Evolutionary conservation across 305 asterid genomes (phyloP).

Genomic region (Coffea humblotiana): DNA sequence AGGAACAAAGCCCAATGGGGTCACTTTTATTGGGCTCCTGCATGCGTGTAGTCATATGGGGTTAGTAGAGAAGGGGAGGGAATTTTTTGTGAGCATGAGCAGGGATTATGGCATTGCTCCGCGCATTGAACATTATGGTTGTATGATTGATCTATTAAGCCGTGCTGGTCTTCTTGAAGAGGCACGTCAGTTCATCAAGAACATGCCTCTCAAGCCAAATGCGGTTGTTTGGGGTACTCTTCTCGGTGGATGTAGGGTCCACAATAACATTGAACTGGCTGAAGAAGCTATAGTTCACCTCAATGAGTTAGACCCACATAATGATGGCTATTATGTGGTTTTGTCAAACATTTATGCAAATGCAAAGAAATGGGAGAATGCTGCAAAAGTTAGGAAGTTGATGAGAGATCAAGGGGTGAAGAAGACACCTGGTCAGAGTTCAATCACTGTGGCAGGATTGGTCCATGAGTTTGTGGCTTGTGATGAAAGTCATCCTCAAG

Average conservation of each 20-base stretch:
- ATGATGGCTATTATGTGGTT: slow-evolving; percentile 27
- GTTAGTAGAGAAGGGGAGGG: slow-evolving; percentile 45
- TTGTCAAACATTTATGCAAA: slow-evolving; percentile 58
- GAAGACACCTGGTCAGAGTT: slow-evolving; percentile 58
- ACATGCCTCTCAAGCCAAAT: slow-evolving; percentile 60
- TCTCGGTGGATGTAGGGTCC: slow-evolving; percentile 72
- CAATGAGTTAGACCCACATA: slow-evolving; percentile 41
- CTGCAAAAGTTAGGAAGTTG: slow-evolving; percentile 46
- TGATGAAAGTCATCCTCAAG: slow-evolving; percentile 51
- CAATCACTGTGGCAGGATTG: slow-evolving; percentile 37
- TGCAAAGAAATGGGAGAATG: slow-evolving; percentile 51
- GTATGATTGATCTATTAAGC: slow-evolving; percentile 73
- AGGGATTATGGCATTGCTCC: slow-evolving; percentile 43
- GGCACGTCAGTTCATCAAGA: slow-evolving; percentile 44
- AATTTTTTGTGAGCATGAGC: slow-evolving; percentile 54
- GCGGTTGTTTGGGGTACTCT: slow-evolving; percentile 81
- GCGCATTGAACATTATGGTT: slow-evolving; percentile 64
- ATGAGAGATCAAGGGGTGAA: slow-evolving; percentile 49
- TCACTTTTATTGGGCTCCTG: slow-evolving; percentile 60
- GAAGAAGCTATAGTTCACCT: slow-evolving; percentile 49
- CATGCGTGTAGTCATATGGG: slow-evolving; percentile 72
- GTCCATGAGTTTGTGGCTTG: slow-evolving; percentile 66
- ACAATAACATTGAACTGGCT: slow-evolving; percentile 59
- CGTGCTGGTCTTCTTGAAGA: slow-evolving; percentile 60
- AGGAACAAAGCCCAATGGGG: slow-evolving; percentile 54